Conservation (phyloP, 805 yeast species). For the Candida broadrunensis region DNA sequence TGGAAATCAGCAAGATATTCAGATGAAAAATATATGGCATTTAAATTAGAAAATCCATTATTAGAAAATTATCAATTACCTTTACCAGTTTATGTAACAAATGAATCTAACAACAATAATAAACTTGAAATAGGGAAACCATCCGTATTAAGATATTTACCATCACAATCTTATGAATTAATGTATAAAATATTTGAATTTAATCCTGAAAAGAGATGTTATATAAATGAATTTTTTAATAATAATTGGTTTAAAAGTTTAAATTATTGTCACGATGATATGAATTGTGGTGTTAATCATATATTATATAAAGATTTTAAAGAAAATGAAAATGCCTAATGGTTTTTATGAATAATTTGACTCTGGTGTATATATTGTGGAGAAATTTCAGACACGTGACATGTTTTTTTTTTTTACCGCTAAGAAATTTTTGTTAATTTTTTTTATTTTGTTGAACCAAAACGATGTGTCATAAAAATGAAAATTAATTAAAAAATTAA, state of each 20-base stretch:
- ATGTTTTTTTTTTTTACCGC: no score
- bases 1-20: constrained; percentile 45
- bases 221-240: constrained; percentile 4
- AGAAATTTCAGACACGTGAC: neutral
- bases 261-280: constrained; percentile 6
- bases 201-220: constrained; percentile 6
- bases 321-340: neutral
- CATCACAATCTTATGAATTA: constrained; percentile 4
- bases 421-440: neutral
- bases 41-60: neutral
- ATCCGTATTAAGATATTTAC: constrained; percentile 7
- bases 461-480: neutral
- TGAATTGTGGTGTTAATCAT: constrained; percentile 6
- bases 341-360: neutral
- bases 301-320: neutral
- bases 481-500: neutral
- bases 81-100: neutral
- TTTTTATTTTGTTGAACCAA: neutral
- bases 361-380: constrained; percentile 1
- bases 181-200: constrained; percentile 7
- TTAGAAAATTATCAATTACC: neutral
- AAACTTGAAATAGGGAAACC: constrained; percentile 4
- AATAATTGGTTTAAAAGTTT: constrained; percentile 9
- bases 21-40: constrained; percentile 19
- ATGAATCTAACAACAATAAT: no score